Evolutionary conservation across 2,329 filamentous ascomycete species (phyloP).

Genomic region (Aotearoamyces nothofagi): DNA sequence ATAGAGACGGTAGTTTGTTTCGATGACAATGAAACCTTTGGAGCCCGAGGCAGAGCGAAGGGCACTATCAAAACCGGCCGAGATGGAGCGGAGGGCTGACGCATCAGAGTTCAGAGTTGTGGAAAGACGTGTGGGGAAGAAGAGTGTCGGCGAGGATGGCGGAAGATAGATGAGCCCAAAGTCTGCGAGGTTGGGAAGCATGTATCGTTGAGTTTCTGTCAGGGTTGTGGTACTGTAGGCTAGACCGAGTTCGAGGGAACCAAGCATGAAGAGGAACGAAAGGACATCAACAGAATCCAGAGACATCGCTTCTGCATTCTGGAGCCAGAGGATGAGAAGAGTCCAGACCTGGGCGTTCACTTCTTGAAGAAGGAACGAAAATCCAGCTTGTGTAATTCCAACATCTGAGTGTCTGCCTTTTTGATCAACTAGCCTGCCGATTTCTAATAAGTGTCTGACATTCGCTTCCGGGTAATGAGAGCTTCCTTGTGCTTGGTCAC

Average conservation of each 20-base stretch:
- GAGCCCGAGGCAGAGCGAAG: conserved; percentile 29
- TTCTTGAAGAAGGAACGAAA: conserved; percentile 88
- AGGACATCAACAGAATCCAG: conserved; percentile 90
- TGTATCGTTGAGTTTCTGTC: conserved; percentile 66
- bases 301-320: conserved; percentile 53
- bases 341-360: conserved; percentile 97
- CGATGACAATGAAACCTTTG: conserved; percentile 82
- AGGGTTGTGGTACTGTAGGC: conserved; percentile 81
- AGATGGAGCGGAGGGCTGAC: conserved; percentile 53
- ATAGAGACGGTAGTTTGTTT: conserved; percentile 96
- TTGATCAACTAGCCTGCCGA: conserved; percentile 64
- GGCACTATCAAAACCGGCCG: conserved; percentile 53
- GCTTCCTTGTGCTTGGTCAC: conserved; percentile 30
- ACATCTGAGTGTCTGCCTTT: conserved; percentile 29
- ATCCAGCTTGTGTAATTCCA: conserved; percentile 81
- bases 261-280: conserved; percentile 90
- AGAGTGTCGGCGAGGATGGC: conserved; percentile 40
- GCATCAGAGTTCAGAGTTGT: conserved; percentile 75
- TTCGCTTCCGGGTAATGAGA: conserved; percentile 50
- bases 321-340: conserved; percentile 81
- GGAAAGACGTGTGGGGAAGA: conserved; percentile 85
- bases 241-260: conserved; percentile 79
- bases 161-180: conserved; percentile 80
- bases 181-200: conserved; percentile 80
- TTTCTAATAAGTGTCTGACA: conserved; percentile 71